Conservation (phyloP, 73 alveolate genomes). For the Stentor coeruleus region DNA sequence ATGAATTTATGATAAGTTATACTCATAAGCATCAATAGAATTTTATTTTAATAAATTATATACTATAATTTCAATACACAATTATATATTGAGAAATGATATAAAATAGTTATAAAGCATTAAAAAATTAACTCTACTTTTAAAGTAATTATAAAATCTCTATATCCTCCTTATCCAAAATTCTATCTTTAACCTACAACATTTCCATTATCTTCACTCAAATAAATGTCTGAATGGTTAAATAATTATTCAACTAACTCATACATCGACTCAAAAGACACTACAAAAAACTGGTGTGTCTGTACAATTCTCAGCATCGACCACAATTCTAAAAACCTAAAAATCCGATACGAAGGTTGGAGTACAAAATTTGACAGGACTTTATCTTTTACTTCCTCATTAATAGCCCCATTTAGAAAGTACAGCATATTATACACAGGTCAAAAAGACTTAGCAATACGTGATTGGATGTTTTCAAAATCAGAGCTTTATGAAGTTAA, state of each 20-base stretch:
- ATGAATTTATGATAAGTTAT: too few relatives aligned
- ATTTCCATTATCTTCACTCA: too few relatives aligned
- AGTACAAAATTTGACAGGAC: constrained; percentile 42
- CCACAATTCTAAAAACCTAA: constrained; percentile 24
- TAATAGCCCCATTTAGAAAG: constrained; percentile 51
- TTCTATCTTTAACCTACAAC: too few relatives aligned
- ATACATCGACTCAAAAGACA: constrained; percentile 57
- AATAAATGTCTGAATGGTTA: not conserved
- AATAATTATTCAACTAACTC: not conserved
- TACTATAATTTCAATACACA: too few relatives aligned
- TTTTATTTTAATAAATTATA: too few relatives aligned
- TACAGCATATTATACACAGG: constrained; percentile 57
- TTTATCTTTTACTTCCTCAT: constrained; percentile 25
- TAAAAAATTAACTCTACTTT: too few relatives aligned
- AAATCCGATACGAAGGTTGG: constrained; percentile 60
- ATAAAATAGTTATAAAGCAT: too few relatives aligned
- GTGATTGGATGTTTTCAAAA: not conserved
- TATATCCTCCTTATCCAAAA: too few relatives aligned
- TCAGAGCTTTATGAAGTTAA: not conserved
- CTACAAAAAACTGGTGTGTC: constrained; percentile 57
- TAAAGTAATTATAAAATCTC: too few relatives aligned
- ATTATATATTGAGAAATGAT: too few relatives aligned
- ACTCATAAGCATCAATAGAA: too few relatives aligned
- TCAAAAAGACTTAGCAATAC: constrained; percentile 21
- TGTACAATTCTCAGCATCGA: constrained; percentile 45